A percentile compares a stretch with the other conserved stretches of the same genome.
Evolutionary conservation across 192 early-diverging fungal species (phyloP).

Genomic region (Spizellomyces punctatus): DNA sequence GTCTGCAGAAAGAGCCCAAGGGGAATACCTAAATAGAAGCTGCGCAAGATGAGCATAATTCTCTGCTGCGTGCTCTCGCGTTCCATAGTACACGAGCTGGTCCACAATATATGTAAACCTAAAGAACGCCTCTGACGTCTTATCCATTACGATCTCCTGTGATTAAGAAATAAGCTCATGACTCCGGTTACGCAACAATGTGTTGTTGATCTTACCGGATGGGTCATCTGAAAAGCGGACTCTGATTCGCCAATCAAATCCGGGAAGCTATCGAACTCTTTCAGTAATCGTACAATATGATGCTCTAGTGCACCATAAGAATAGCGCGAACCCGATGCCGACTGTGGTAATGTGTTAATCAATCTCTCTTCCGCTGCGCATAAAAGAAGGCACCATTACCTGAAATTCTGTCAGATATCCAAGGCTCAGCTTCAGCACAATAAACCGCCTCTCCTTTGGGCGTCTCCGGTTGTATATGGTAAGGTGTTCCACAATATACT

Average conservation of each 20-base stretch:
- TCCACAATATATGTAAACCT: constrained; percentile 74
- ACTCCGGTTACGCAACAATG: too few relatives aligned
- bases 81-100: constrained; percentile 75
- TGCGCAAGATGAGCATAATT: constrained; percentile 69
- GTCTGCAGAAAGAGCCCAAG: not conserved
- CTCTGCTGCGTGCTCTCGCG: constrained; percentile 71
- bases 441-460: constrained; percentile 69
- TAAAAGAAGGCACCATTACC: constrained; percentile 23
- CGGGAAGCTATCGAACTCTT: constrained; percentile 9
- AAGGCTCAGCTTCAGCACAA: constrained; percentile 67
- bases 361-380: not conserved
- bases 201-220: too few relatives aligned
- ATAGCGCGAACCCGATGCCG: constrained; percentile 69
- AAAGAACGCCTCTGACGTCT: constrained; percentile 61
- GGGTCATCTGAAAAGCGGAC: not conserved
- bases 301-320: constrained; percentile 66
- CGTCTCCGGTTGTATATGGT: constrained; percentile 70
- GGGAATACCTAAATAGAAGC: constrained; percentile 64
- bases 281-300: constrained; percentile 56
- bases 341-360: constrained; percentile 23
- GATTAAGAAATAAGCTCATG: too few relatives aligned
- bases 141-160: not conserved
- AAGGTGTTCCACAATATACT: constrained; percentile 74
- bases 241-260: not conserved
- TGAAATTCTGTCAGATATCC: constrained; percentile 71